Evolutionary conservation across 2,329 filamentous ascomycete species (phyloP).

Genomic region (Helicocarpus griseus): DNA sequence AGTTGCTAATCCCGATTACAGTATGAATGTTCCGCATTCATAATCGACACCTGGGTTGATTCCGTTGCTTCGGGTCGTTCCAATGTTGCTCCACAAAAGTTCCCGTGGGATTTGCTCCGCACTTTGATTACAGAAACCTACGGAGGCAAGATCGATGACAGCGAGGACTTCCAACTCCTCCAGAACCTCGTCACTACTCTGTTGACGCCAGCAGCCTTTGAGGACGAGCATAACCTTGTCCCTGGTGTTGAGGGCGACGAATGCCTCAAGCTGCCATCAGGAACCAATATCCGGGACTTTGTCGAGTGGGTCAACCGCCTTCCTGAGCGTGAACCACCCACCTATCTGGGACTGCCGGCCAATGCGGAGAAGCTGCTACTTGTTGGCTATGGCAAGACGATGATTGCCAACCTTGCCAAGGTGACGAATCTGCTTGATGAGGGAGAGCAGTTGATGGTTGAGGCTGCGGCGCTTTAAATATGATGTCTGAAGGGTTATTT

Average conservation of each 20-base stretch:
- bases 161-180: conserved; percentile 69
- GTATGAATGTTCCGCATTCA: conserved; percentile 95
- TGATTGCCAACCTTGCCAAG: conserved; percentile 74
- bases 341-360: conserved; percentile 83
- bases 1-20: too few relatives aligned
- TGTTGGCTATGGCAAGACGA: conserved; percentile 73
- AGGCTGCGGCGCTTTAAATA: conserved; percentile 31
- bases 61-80: conserved; percentile 70
- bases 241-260: conserved; percentile 52
- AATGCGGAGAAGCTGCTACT: conserved; percentile 95
- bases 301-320: conserved; percentile 82
- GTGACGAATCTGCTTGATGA: conserved; percentile 87
- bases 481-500: not conserved
- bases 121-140: conserved; percentile 90
- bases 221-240: conserved; percentile 83
- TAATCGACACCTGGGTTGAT: conserved; percentile 93
- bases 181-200: conserved; percentile 63
- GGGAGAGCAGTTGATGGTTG: conserved; percentile 78
- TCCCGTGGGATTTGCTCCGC: conserved; percentile 94
- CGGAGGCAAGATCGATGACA: conserved; percentile 93
- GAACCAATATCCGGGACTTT: conserved; percentile 78
- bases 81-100: conserved; percentile 85
- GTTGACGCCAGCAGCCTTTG: conserved; percentile 81
- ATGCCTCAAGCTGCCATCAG: conserved; percentile 63
- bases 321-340: conserved; percentile 91